A percentile compares a stretch with the other conserved stretches of the same genome.
Evolutionary conservation across 139 green algal species (phyloP).

Genomic region (Closterium sp.): DNA sequence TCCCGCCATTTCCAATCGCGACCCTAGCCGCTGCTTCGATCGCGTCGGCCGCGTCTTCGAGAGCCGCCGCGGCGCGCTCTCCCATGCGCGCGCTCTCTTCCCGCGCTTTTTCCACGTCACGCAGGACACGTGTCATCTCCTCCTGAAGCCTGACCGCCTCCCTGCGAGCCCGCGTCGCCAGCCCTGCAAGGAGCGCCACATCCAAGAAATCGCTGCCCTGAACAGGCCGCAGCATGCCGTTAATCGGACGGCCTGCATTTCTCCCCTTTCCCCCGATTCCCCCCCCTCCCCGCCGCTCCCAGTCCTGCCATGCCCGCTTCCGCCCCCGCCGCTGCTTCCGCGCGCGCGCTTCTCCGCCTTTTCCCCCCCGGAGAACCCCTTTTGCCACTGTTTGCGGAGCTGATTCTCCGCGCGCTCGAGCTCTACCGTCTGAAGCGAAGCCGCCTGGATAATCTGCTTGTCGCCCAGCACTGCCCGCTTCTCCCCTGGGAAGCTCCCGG

Average conservation of each 20-base stretch:
- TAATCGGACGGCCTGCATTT: background rate
- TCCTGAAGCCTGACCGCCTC: background rate
- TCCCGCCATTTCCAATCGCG: background rate
- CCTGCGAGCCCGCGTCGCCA: background rate
- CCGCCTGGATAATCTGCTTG: background rate
- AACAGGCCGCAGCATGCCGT: background rate
- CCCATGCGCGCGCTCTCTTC: background rate
- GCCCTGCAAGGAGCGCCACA: background rate
- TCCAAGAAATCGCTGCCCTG: background rate
- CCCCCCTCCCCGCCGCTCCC: background rate
- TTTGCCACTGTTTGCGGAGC: background rate
- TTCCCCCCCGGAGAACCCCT: background rate
- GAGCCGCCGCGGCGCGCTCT: background rate
- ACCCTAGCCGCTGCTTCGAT: background rate
- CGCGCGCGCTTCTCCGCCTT: background rate
- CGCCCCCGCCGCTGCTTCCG: background rate
- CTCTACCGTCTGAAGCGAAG: background rate
- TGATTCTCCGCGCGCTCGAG: background rate
- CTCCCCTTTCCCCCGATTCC: background rate
- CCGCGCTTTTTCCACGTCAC: background rate
- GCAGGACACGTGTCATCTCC: background rate
- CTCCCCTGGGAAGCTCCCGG: background rate
- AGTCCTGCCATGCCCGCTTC: background rate
- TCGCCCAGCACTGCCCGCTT: background rate
- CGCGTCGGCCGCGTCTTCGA: background rate